A percentile compares a stretch with the other conserved stretches of the same genome.
Evolutionary conservation across 2,329 filamentous ascomycete species (phyloP).

Genomic region (Reticulascus tulasneorum): DNA sequence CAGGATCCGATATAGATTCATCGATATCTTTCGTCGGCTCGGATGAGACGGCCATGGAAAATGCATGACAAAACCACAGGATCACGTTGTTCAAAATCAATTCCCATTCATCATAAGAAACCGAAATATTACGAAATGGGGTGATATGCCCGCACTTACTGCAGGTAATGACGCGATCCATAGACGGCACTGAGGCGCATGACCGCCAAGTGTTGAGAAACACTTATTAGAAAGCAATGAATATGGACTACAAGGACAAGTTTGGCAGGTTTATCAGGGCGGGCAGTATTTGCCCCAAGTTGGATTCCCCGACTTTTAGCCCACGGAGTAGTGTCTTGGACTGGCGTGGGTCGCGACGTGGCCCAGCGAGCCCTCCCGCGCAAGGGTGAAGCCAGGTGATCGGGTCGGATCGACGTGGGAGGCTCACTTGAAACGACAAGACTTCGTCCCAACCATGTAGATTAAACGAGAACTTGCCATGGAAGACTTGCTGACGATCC

Average conservation of each 20-base stretch:
- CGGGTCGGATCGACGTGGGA: constrained; percentile 9
- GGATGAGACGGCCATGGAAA: background rate
- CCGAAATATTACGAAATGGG: no score
- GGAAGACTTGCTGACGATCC: background rate
- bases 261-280: background rate
- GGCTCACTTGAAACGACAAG: constrained; percentile 6
- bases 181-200: background rate
- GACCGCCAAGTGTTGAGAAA: background rate
- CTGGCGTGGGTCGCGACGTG: constrained; percentile 9
- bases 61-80: no score
- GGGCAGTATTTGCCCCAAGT: background rate
- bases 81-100: no score
- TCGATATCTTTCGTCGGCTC: background rate
- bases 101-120: no score
- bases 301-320: constrained; percentile 2
- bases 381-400: constrained; percentile 5
- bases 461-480: background rate
- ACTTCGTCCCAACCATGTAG: background rate
- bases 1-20: background rate
- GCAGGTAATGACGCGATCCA: no score
- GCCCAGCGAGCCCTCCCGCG: constrained; percentile 8
- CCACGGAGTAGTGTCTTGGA: background rate
- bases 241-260: no score
- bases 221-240: no score
- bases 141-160: no score